phyloP scores from a whole-genome alignment of 495 filamentous ascomycete species.

The Lasiosphaeriaceae sp. region DNA sequence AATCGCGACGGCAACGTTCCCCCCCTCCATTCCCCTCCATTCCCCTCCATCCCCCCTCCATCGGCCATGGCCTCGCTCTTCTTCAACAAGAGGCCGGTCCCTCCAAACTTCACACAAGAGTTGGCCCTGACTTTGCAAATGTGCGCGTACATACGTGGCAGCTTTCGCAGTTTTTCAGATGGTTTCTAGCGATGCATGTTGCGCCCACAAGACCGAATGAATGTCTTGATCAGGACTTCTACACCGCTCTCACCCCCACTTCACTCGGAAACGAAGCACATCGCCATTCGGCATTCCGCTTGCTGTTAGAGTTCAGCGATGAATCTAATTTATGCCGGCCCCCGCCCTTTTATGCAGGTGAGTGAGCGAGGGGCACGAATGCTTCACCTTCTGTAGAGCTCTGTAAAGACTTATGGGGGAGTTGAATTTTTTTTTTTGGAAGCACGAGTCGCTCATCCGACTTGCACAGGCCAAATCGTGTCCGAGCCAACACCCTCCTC shows the following conservation, averaged over 20 bases:
- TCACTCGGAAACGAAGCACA: neutral
- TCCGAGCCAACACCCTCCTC: no score
- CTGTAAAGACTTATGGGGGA: neutral
- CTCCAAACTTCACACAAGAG: neutral
- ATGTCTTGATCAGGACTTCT: no score
- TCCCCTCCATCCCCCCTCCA: neutral
- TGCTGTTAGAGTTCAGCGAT: neutral
- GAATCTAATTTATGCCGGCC: neutral
- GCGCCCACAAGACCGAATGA: no score
- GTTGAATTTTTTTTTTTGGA: no score
- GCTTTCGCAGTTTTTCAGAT: no score
- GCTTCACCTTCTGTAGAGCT: neutral
- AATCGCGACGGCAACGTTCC: slow-evolving; percentile 10
- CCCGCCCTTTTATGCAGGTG: neutral
- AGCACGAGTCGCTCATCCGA: no score
- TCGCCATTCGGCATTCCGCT: neutral
- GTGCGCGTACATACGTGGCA: no score
- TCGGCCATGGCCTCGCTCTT: neutral
- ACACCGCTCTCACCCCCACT: neutral
- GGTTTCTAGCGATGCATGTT: no score
- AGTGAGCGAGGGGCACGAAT: neutral
- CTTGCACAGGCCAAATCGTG: no score
- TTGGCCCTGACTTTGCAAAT: no score
- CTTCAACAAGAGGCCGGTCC: neutral
- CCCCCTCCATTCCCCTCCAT: neutral